A percentile compares a stretch with the other conserved stretches of the same genome.
Evolutionary conservation across 2,329 filamentous ascomycete genomes (phyloP).

Genomic region (Cladosporium austrohemisphaericum): DNA sequence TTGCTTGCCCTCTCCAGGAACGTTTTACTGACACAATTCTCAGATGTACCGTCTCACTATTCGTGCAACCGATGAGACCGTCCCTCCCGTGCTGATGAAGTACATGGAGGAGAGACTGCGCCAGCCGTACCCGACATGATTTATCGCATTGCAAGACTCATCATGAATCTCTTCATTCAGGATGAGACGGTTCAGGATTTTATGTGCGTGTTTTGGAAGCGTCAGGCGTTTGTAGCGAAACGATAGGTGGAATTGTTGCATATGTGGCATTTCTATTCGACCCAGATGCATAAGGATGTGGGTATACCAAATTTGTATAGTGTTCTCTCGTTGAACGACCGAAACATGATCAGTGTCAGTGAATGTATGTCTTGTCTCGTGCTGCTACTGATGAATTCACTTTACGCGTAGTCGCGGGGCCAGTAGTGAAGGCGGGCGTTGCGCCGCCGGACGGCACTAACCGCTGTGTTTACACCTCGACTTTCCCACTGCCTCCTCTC

Average conservation of each 20-base stretch:
- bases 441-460: neutral
- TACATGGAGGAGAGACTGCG: conserved; percentile 82
- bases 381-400: neutral
- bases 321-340: too few relatives aligned
- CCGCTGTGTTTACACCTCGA: neutral
- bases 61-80: conserved; percentile 84
- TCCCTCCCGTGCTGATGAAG: conserved; percentile 75
- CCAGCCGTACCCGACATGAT: conserved; percentile 33
- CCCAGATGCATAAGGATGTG: neutral
- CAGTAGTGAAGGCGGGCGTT: conserved; percentile 2
- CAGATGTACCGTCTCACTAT: conserved; percentile 96
- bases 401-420: conserved; percentile 6
- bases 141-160: neutral
- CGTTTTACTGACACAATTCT: conserved; percentile 17
- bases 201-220: too few relatives aligned
- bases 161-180: too few relatives aligned
- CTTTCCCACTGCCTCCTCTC: too few relatives aligned
- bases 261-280: neutral
- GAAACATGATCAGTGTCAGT: too few relatives aligned
- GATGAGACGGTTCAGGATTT: too few relatives aligned
- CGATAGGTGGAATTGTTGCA: conserved; percentile 4
- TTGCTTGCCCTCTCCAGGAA: neutral
- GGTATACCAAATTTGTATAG: conserved; percentile 11
- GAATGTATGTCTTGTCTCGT: conserved; percentile 1
- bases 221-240: conserved; percentile 10